These are phyloP conservation scores for Cercospora canescens DNA, from an alignment of 2,329 filamentous ascomycete genomes.

Conservation along the genomic window DNA sequence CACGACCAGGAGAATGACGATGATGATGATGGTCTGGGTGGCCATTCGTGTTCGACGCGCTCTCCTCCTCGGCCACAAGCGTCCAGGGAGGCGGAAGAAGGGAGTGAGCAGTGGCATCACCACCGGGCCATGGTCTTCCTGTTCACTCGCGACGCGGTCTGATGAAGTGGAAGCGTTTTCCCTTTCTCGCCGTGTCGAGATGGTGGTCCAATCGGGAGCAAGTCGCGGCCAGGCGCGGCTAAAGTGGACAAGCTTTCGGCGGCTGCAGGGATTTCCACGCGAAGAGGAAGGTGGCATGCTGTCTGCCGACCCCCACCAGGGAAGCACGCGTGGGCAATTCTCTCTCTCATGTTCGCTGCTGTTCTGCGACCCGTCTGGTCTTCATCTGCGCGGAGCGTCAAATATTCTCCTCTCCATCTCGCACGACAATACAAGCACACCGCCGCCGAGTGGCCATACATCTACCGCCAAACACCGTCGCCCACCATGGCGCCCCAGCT, in stretches of 20 bases:
- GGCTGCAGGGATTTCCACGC: conserved; percentile 4
- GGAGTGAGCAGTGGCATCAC: conserved; percentile 35
- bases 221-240: not conserved
- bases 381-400: not conserved
- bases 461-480: conserved; percentile 41
- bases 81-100: conserved; percentile 36
- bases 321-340: not conserved
- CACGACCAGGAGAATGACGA: conserved; percentile 31
- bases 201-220: conserved; percentile 7
- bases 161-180: not conserved
- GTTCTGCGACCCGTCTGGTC: conserved; percentile 3
- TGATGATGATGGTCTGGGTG: conserved; percentile 26
- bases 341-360: conserved; percentile 16
- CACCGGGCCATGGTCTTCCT: conserved; percentile 18
- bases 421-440: not conserved
- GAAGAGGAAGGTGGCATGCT: conserved; percentile 4
- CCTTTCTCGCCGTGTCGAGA: not conserved
- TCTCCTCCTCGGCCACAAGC: conserved; percentile 31
- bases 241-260: conserved; percentile 5
- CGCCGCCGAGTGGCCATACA: conserved; percentile 44
- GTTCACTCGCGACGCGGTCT: not conserved
- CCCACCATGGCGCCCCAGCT: conserved; percentile 80
- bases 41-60: conserved; percentile 35
- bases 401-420: not conserved
- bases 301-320: not conserved